Percentiles rank a stretch among this genome's conserved stretches.
These are phyloP conservation scores for Cercospora citrullina DNA, from an alignment of 2,329 filamentous ascomycete genomes.

Conservation along the genomic window DNA sequence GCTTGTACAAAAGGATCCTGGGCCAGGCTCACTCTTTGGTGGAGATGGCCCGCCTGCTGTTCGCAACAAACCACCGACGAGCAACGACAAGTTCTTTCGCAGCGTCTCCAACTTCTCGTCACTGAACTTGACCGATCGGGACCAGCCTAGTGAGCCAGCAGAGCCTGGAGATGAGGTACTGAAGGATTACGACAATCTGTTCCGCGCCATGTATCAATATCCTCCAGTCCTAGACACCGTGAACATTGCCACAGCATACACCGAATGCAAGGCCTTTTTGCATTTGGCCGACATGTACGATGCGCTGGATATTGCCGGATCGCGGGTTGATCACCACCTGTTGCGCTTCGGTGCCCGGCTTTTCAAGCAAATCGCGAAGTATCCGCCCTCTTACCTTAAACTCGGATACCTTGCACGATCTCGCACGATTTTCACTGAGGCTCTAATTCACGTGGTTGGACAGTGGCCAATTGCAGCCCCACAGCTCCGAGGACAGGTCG, in stretches of 20 bases:
- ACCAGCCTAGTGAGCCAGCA: slow-evolving; percentile 46
- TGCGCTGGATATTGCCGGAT: slow-evolving; percentile 81
- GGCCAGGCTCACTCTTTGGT: slow-evolving; percentile 34
- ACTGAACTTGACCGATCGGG: slow-evolving; percentile 48
- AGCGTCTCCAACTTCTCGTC: slow-evolving; percentile 78
- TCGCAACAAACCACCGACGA: slow-evolving; percentile 64
- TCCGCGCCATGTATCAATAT: slow-evolving; percentile 95
- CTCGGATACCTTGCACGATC: slow-evolving; percentile 83
- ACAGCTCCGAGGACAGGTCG: slow-evolving; percentile 71
- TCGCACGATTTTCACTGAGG: slow-evolving; percentile 73
- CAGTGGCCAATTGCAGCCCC: slow-evolving; percentile 84
- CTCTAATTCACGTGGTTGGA: slow-evolving; percentile 88
- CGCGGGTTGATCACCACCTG: slow-evolving; percentile 88
- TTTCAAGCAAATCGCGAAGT: slow-evolving; percentile 96
- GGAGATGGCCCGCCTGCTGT: slow-evolving; percentile 47
- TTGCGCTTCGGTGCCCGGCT: slow-evolving; percentile 86
- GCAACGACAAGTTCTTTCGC: slow-evolving; percentile 74
- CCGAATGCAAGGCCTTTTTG: slow-evolving; percentile 88
- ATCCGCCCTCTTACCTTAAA: slow-evolving; percentile 87
- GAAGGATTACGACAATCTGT: slow-evolving; percentile 92
- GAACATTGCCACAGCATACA: slow-evolving; percentile 89
- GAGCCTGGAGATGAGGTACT: slow-evolving; percentile 70
- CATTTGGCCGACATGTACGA: slow-evolving; percentile 93
- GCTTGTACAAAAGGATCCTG: slow-evolving; percentile 74
- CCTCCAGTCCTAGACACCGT: slow-evolving; percentile 76